Base-by-base conservation (phyloP, 1,139 yeast species). In the Hyphopichia buzzinii region DNA sequence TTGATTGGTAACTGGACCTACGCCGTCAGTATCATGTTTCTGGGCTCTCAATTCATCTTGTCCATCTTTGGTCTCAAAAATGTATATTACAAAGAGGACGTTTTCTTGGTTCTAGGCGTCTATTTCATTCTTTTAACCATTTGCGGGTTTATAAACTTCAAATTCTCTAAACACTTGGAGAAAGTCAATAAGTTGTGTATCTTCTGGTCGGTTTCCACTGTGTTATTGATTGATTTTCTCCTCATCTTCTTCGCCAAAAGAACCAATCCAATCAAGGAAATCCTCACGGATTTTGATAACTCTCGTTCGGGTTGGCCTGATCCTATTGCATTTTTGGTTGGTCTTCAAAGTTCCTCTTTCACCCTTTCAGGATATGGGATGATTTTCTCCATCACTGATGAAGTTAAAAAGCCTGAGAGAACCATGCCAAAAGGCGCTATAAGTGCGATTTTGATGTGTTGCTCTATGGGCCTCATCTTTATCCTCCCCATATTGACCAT, bases 311-410 rank as follows among this genome's bases (percentile, higher is more conserved):
- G 90, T 2, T 84, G 88, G 83, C 80, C 85, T 2, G 76, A 69
- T 34, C 67, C 74, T 2, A 48, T 84, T 40, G 87, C 90, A 1
- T 84, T 84, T 42, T 62, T 83, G 36, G 77, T 85, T 28, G 94
- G 94, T 0, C 72, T 86, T 38, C 90, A 84, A 54, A 84, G 86
- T 47, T 79, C 90, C 1, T 81, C 85, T 29, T 84, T 84, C 57
- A 84, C 92, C 17, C 67, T 85, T 50, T 85, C 86, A 41, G 95
- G 95, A 0, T 86, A 83, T 55, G 92, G 92, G 19, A 81, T 86
- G 76, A 67, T 87, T 19, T 86, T 88, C 13, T 82, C 92, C 6
- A 75, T 86, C 69, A 79, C 89, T 25, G 95, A 86, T 54, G 95
- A 86, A 59, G 92, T 86, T 11, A 79, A 79, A 47, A 70, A 70